phyloP scores from a whole-genome alignment of 208 protist genomes.

The Wallacemonas sp. region DNA sequence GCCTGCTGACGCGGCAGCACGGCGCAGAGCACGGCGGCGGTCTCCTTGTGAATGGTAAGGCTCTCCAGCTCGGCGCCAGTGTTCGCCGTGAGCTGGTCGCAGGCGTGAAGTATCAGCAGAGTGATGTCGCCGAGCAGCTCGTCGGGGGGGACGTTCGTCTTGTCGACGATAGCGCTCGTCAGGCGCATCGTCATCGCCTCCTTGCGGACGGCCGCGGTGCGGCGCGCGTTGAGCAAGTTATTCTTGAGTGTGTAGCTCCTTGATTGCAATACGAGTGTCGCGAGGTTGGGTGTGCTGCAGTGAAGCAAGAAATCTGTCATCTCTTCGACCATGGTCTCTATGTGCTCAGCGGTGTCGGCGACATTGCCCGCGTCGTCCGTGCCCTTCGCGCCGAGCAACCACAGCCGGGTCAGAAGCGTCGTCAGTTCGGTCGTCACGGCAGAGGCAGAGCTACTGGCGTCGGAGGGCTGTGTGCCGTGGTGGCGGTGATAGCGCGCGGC shows the following conservation, averaged over 20 bases:
- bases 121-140: constrained; percentile 69
- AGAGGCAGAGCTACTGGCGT: neutral
- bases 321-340: constrained; percentile 58
- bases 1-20: constrained; percentile 71
- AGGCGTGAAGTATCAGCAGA: constrained; percentile 69
- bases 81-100: constrained; percentile 32
- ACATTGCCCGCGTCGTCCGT: constrained; percentile 70
- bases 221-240: constrained; percentile 30
- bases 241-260: constrained; percentile 36
- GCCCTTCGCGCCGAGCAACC: constrained; percentile 38
- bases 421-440: constrained; percentile 65
- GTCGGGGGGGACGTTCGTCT: constrained; percentile 47
- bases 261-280: constrained; percentile 60
- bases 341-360: constrained; percentile 42
- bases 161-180: constrained; percentile 46
- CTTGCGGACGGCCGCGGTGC: constrained; percentile 50
- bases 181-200: constrained; percentile 70
- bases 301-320: constrained; percentile 60
- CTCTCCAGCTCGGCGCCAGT: constrained; percentile 2
- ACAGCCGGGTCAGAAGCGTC: constrained; percentile 65
- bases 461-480: constrained; percentile 12
- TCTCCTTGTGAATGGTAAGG: constrained; percentile 45
- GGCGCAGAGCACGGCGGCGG: constrained; percentile 57
- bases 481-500: constrained; percentile 51
- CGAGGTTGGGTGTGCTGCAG: constrained; percentile 53